Base-by-base conservation (phyloP, 2,329 filamentous ascomycete species). In the Sclerotinia nivalis region DNA sequence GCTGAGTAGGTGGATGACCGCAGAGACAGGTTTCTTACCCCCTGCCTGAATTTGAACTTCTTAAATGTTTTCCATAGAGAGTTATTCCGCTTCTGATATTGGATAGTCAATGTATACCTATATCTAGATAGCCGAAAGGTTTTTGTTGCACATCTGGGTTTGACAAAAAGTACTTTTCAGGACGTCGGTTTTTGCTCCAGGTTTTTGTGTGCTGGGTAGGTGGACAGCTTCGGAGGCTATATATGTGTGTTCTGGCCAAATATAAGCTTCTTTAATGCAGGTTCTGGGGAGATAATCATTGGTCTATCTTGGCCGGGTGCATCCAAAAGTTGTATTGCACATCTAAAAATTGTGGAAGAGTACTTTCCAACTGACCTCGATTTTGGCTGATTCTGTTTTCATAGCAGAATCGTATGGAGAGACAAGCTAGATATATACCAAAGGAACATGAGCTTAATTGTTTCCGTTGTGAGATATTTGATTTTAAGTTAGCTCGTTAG, bases 1-100 rank as follows among this genome's bases (percentile, higher is more conserved):
- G 28, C 6, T 5, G 4, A 49, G 28, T n/a, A n/a, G 6, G 9
- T 34, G 1, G 8, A 1, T 1, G 0, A 3, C 28, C 8, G 20
- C 18, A 47, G 10, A 49, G 25, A 45, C 9, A 1, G 1, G 1
- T 34, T 34, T 61, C 8, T 5, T 49, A 20, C 10, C 18, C 9
- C 5, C 9, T 47, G 20, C 2, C 5, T 4, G 6, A 5, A 8
- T 34, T n/a, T 49, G 40, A 49, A 28, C 43, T 9, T n/a, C 3
- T 61, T 12, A 2, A 10, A 5, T 15, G 1, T 1, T 13, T 61
- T 4, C 2, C 4, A 10, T 1, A 22, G n/a, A 4, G 6, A 34
- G 15, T 34, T 34, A 34, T 34, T 49, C 8, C 0, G 22, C 1
- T 61, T 61, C n/a, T 1, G 5, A n/a, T 18, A 1, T 34, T 49